A percentile compares a stretch with the other conserved stretches of the same genome.
Evolutionary conservation across 2,329 filamentous ascomycete species (phyloP).

Genomic region (Elsinoe ampelina): DNA sequence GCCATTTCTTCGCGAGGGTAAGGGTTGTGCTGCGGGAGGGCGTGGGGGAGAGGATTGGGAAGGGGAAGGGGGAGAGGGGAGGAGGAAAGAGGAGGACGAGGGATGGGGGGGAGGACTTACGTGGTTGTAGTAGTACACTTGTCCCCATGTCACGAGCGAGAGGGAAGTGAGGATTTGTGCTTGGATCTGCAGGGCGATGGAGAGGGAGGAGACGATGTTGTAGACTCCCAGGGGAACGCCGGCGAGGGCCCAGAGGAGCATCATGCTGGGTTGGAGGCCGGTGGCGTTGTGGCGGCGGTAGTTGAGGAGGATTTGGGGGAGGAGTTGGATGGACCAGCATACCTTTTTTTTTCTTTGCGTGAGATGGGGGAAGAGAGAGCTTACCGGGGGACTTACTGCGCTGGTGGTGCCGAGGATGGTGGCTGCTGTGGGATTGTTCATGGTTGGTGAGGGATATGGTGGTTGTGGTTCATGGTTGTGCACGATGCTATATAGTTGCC

Average conservation of each 20-base stretch:
- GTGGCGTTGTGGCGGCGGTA: constrained; percentile 56
- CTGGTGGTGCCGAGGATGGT: constrained; percentile 53
- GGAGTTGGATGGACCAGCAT: constrained; percentile 55
- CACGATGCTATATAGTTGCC: not conserved
- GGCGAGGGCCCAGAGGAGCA: constrained; percentile 61
- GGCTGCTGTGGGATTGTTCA: constrained; percentile 48
- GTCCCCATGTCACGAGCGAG: constrained; percentile 46
- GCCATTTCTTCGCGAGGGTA: constrained; percentile 41
- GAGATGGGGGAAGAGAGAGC: not conserved
- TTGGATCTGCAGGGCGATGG: constrained; percentile 46
- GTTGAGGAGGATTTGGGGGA: constrained; percentile 62
- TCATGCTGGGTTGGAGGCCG: constrained; percentile 60
- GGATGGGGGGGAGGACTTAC: constrained; percentile 14
- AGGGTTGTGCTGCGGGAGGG: too few species aligned
- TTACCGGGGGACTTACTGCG: constrained; percentile 27
- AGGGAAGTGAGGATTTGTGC: constrained; percentile 47
- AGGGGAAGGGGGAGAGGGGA: too few species aligned
- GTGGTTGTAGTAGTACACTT: constrained; percentile 47
- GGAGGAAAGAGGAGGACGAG: too few species aligned
- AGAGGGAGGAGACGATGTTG: constrained; percentile 47
- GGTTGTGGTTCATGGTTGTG: too few species aligned
- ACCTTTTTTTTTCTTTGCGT: constrained; percentile 25
- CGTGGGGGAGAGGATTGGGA: too few species aligned
- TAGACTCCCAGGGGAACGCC: constrained; percentile 58
- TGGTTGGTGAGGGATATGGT: constrained; percentile 20